Percentiles rank a stretch among this genome's conserved stretches.
Conservation (phyloP, 345 rosid genomes). For the Boechera retrofracta region DNA sequence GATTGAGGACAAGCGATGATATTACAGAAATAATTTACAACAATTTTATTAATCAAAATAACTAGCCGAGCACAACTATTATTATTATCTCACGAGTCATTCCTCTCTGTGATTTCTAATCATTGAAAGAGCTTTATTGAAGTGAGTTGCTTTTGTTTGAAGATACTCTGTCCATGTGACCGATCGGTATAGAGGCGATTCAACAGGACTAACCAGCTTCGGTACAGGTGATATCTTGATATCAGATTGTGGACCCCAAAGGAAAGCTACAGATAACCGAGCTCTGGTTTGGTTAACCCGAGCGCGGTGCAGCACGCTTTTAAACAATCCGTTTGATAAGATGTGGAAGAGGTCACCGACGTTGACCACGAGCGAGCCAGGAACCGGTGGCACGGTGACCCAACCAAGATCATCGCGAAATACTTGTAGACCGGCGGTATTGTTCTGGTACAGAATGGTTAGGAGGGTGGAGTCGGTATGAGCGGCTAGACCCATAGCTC, state of each 20-base stretch:
- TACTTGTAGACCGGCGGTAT: slow-evolving; percentile 63
- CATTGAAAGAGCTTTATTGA: slow-evolving; percentile 62
- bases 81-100: slow-evolving; percentile 14
- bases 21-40: slow-evolving; percentile 4
- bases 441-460: slow-evolving; percentile 71
- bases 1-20: slow-evolving; percentile 3
- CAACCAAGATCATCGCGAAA: slow-evolving; percentile 64
- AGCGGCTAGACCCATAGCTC: slow-evolving; percentile 84
- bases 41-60: slow-evolving; percentile 27
- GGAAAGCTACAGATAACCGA: slow-evolving; percentile 71
- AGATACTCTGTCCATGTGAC: slow-evolving; percentile 63
- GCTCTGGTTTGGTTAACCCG: slow-evolving; percentile 56
- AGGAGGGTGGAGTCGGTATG: slow-evolving; percentile 83
- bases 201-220: slow-evolving; percentile 38
- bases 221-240: slow-evolving; percentile 53
- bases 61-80: background rate
- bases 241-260: slow-evolving; percentile 59
- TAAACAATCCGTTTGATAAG: slow-evolving; percentile 64
- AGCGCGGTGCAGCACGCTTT: slow-evolving; percentile 70
- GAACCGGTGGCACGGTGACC: slow-evolving; percentile 60
- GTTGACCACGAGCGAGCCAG: slow-evolving; percentile 75
- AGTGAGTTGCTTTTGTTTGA: slow-evolving; percentile 57
- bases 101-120: slow-evolving; percentile 45
- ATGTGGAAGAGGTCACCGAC: slow-evolving; percentile 87
- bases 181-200: slow-evolving; percentile 51